Evolutionary conservation across 2,329 filamentous ascomycete species (phyloP).

Genomic region (Kalmusia sp.): DNA sequence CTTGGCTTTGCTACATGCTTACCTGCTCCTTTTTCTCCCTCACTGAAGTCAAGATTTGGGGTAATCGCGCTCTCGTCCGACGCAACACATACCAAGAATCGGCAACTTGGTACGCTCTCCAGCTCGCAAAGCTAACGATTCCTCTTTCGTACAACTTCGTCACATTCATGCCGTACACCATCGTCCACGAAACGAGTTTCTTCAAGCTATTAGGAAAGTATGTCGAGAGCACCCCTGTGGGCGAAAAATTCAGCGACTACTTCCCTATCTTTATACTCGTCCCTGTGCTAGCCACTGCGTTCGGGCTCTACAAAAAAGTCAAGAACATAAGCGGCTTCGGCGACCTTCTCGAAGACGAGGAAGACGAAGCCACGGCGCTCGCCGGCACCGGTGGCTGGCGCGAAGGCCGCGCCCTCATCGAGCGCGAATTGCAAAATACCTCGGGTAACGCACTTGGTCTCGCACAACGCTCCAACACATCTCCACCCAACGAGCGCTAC

Average conservation of each 20-base stretch:
- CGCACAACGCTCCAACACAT: slow-evolving; percentile 21
- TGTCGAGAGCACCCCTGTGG: slow-evolving; percentile 83
- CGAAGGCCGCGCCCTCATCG: slow-evolving; percentile 88
- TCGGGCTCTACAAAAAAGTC: slow-evolving; percentile 86
- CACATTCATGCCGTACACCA: slow-evolving; percentile 77
- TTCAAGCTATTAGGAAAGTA: slow-evolving; percentile 84
- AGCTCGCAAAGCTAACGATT: slow-evolving; percentile 90
- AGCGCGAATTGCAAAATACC: slow-evolving; percentile 70
- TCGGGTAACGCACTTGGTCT: slow-evolving; percentile 45
- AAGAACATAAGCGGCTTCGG: slow-evolving; percentile 81
- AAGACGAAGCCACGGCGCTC: slow-evolving; percentile 67
- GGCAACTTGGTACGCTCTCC: slow-evolving; percentile 93
- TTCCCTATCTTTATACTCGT: slow-evolving; percentile 89
- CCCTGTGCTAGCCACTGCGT: slow-evolving; percentile 83
- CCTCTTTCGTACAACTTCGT: slow-evolving; percentile 96
- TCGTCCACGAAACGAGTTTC: slow-evolving; percentile 82
- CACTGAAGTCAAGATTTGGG: slow-evolving; percentile 96
- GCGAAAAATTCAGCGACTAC: slow-evolving; percentile 82
- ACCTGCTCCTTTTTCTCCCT: slow-evolving; percentile 85
- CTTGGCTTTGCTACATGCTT: slow-evolving; percentile 98
- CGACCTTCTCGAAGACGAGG: slow-evolving; percentile 76
- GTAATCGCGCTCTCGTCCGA: slow-evolving; percentile 86
- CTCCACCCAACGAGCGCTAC: slow-evolving; percentile 32
- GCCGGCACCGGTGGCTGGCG: slow-evolving; percentile 87
- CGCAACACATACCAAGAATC: slow-evolving; percentile 92